Evolutionary conservation across 306 rosid genomes (phyloP), one percentile per base, ranked within the genome.

Genomic region (Pyrus communis): DNA sequence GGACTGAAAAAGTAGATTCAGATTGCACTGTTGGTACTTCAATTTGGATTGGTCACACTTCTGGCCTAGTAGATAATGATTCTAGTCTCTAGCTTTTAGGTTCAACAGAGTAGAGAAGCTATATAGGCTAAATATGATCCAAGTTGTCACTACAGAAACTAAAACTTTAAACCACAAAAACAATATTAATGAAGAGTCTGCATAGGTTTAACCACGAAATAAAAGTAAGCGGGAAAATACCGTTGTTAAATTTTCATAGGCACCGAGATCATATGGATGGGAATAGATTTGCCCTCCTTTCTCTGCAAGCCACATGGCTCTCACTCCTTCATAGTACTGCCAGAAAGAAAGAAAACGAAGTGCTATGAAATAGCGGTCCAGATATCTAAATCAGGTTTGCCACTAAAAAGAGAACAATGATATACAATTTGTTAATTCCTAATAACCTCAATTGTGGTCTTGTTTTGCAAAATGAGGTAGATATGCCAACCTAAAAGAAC

Each of bases 281-380:
- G 92, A 84, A 84, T 95, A 95, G 70, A 90, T 69, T 81, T 81
- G 75, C 73, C 99, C 99, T 75, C 93, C 97, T 87, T 95, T 92
- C 90, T 92, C 96, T 17, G 91, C 96, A 82, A 95, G 97, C 97
- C 96, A 90, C 88, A 95, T 86, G 63, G 97, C 97, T 81, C 97
- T 92, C 69, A 95, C 97, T 64, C 99, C 99, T 87, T 95, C 99
- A 70, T 90, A 84, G 83, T 92, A 89, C 99, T 95, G 89, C 81
- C 73, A 82, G 78, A 67, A 83, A 35, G 25, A 6, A 31, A 7
- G 55, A 5, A 33, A 38, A 51, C 35, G 13, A 80, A 82, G 57
- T 59, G 58, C 69, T 77, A 63, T 38, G 59, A 86, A 87, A 79
- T 74, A 70, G 71, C 31, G 1, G 38, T 59, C 49, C 28, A 30